Base-by-base conservation (phyloP, 2,329 filamentous ascomycete species). In the Sphaerulina vaccinii region DNA sequence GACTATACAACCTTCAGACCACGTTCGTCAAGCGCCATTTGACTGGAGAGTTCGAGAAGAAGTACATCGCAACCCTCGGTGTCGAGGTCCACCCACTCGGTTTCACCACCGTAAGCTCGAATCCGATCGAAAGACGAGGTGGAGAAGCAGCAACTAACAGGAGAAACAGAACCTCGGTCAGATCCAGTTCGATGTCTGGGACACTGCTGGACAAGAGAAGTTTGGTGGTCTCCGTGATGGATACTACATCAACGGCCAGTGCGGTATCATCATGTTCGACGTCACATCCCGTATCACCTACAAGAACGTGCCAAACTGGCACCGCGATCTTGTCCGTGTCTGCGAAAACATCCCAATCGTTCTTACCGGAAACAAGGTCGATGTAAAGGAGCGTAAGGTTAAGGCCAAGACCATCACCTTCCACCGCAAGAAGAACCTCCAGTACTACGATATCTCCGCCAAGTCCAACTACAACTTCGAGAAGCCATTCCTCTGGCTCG, bases 301-400 rank as follows among this genome's bases (percentile, higher is more conserved):
- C 87, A 99, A 99, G 88, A 99, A 99, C 82, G 93, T 99, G 62
- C 93, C 93, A 79, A 97, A 97, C 88, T 99, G 93, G 93, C 93
- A 99, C 79, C 93, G 93, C 81, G 93, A 99, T 71, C 85, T 99
- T 68, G 91, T 96, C 78, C 93, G 92, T 77, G 92, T 99, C 70
- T 97, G 92, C 81, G 92, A 99, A 84, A 95, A 93, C 81, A 93
- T 99, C 70, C 92, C 92, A 66, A 97, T 99, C 70, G 93, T 97
- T 68, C 88, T 99, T 62, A 90, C 86, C 75, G 92, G 92, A 71
- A 99, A 99, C 88, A 99, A 99, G 85, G 92, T 99, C 75, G 92
- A 99, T 71, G 93, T 99, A 62, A 99, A 99, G 88, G 93, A 99
- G 85, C 90, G 93, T 77, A 99, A 99, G 81, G 93, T 99, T 73